Percentiles rank a stretch among this genome's conserved stretches.
These are phyloP conservation scores for Musa acuminata DNA, from an alignment of 176 grass and related monocot species.

Conservation along the genomic window DNA sequence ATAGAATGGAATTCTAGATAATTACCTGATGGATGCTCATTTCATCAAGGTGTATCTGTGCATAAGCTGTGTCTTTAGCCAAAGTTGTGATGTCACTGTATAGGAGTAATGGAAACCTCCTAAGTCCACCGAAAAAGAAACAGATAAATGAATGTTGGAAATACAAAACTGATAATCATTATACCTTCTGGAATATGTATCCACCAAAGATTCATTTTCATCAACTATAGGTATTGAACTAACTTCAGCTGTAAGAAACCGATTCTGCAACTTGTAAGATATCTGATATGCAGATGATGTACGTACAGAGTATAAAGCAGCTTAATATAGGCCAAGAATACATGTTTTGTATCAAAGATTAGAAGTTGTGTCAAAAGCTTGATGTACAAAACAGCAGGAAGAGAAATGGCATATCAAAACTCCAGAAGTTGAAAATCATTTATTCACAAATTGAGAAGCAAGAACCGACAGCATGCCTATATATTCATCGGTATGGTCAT, in stretches of 20 bases:
- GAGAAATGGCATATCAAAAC: neutral
- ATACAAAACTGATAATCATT: neutral
- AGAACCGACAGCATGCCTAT: neutral
- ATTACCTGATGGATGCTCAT: conserved; percentile 87
- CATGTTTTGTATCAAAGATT: neutral
- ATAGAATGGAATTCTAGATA: neutral
- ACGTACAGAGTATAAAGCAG: conserved; percentile 5
- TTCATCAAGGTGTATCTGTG: conserved; percentile 83
- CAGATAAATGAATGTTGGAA: neutral
- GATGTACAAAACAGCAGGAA: neutral
- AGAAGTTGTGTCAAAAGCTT: neutral
- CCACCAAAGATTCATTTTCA: conserved; percentile 81
- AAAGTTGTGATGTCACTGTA: conserved; percentile 98
- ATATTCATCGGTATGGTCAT: neutral
- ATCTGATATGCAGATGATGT: conserved; percentile 9
- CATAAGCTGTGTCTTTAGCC: conserved; percentile 93
- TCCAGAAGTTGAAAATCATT: neutral
- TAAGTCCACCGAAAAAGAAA: neutral
- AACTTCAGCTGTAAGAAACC: conserved; percentile 57
- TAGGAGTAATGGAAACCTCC: conserved; percentile 17
- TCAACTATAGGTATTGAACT: conserved; percentile 96
- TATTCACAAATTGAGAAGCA: neutral
- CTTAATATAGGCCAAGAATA: neutral
- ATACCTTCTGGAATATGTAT: conserved; percentile 97
- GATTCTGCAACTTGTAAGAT: conserved; percentile 14